A percentile compares a stretch with the other conserved stretches of the same genome.
Evolutionary conservation across 78 protist species (phyloP).

Genomic region (Dictyostelium firmibasis): DNA sequence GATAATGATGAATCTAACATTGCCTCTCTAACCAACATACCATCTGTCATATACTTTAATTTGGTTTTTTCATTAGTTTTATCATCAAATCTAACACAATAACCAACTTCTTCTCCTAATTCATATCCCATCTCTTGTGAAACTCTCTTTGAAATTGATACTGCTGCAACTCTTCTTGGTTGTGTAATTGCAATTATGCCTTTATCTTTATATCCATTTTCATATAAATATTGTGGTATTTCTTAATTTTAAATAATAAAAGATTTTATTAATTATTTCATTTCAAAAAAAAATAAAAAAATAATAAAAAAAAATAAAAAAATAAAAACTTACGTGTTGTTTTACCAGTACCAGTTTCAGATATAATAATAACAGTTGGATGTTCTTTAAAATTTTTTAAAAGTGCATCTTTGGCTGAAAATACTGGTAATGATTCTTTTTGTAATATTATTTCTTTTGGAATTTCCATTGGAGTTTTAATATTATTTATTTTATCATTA

Average conservation of each 20-base stretch:
- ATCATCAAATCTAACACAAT: conserved; percentile 94
- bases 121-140: conserved; percentile 81
- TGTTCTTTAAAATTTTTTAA: conserved; percentile 52
- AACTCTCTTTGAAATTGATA: conserved; percentile 89
- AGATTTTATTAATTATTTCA: not conserved
- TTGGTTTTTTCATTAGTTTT: conserved; percentile 66
- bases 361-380: conserved; percentile 60
- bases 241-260: conserved; percentile 3
- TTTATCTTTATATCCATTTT: conserved; percentile 34
- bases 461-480: not conserved
- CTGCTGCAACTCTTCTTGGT: conserved; percentile 96
- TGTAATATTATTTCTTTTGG: conserved; percentile 37
- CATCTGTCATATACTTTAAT: conserved; percentile 94
- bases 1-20: conserved; percentile 84
- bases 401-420: conserved; percentile 52
- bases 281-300: not conserved
- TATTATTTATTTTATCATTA: not conserved
- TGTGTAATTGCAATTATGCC: conserved; percentile 85
- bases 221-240: conserved; percentile 75
- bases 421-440: conserved; percentile 63
- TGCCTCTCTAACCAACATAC: conserved; percentile 94
- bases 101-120: conserved; percentile 93
- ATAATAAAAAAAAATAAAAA: not conserved
- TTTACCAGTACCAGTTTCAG: conserved; percentile 84
- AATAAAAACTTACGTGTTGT: conserved; percentile 54